phyloP scores from a whole-genome alignment of 2,329 filamentous ascomycete genomes.

The Lasiodiplodia sp. region DNA sequence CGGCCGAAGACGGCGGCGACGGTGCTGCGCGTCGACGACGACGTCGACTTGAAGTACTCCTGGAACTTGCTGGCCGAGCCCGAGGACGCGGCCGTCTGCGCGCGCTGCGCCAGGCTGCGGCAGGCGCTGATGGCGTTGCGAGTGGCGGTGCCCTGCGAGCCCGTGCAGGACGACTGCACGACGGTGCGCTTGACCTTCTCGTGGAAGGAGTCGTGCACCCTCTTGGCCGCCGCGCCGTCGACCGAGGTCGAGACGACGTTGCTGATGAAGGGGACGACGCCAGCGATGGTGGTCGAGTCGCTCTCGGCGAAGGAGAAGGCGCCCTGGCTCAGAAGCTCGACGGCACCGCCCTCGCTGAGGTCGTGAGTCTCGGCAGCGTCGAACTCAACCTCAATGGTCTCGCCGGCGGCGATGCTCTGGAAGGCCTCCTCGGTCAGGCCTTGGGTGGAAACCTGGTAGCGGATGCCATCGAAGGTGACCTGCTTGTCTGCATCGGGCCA shows the following conservation, averaged over 20 bases:
- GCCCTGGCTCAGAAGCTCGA: conserved; percentile 64
- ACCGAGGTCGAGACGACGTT: conserved; percentile 64
- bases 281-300: conserved; percentile 61
- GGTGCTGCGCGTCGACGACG: conserved; percentile 41
- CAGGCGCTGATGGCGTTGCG: conserved; percentile 63
- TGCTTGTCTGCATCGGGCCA: conserved; percentile 44
- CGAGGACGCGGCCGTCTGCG: conserved; percentile 60
- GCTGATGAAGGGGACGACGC: conserved; percentile 63
- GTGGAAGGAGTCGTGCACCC: conserved; percentile 57
- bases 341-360: conserved; percentile 57
- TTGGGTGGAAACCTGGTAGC: conserved; percentile 56
- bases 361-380: conserved; percentile 65
- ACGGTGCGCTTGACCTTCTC: conserved; percentile 48
- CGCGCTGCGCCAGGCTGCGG: conserved; percentile 59
- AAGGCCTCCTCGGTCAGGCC: conserved; percentile 59
- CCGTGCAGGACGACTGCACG: conserved; percentile 61
- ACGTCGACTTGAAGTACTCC: conserved; percentile 70
- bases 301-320: conserved; percentile 63
- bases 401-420: conserved; percentile 53
- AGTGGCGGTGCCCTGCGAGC: conserved; percentile 54
- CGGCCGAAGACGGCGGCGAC: conserved; percentile 61
- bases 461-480: conserved; percentile 62
- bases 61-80: conserved; percentile 55
- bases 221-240: conserved; percentile 64
- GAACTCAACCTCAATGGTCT: conserved; percentile 62